Evolutionary conservation across 1,284 basidiomycete species (phyloP).

Genomic region (Moesziomyces parantarcticus): DNA sequence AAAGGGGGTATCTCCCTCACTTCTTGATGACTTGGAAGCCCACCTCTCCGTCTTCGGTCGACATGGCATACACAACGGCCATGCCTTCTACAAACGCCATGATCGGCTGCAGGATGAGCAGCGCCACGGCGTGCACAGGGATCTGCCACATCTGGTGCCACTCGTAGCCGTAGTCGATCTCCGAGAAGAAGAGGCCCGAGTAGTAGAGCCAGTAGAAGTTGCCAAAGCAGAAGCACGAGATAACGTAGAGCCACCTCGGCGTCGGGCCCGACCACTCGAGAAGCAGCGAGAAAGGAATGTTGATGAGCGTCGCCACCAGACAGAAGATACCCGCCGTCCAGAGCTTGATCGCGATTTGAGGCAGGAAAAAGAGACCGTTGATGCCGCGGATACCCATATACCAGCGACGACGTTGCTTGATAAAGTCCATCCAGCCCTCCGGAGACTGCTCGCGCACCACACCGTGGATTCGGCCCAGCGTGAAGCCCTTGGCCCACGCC

Average conservation of each 20-base stretch:
- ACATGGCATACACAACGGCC: conserved; percentile 69
- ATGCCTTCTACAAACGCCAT: conserved; percentile 68
- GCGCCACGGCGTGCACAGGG: conserved; percentile 62
- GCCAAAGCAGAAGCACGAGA: conserved; percentile 69
- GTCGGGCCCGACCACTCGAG: conserved; percentile 49
- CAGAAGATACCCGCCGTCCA: conserved; percentile 70
- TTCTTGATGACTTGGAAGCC: conserved; percentile 51
- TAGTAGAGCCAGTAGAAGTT: conserved; percentile 68
- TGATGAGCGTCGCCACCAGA: conserved; percentile 69
- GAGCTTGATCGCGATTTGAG: conserved; percentile 69
- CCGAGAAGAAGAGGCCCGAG: conserved; percentile 63
- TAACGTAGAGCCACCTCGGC: conserved; percentile 68
- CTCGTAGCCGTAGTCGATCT: conserved; percentile 66
- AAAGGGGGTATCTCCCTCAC: conserved; percentile 3
- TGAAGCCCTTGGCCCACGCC: conserved; percentile 69
- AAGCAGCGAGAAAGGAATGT: conserved; percentile 67
- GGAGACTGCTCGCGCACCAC: conserved; percentile 69
- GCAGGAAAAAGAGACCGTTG: conserved; percentile 68
- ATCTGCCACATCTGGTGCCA: conserved; percentile 65
- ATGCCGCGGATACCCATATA: conserved; percentile 69
- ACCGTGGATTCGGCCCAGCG: conserved; percentile 69
- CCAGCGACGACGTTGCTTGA: conserved; percentile 70
- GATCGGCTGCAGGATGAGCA: conserved; percentile 68
- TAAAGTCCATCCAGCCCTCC: conserved; percentile 68
- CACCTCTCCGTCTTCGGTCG: conserved; percentile 56